Evolutionary conservation across 257 asterid species (phyloP).

Genomic region (Mentha longifolia): DNA sequence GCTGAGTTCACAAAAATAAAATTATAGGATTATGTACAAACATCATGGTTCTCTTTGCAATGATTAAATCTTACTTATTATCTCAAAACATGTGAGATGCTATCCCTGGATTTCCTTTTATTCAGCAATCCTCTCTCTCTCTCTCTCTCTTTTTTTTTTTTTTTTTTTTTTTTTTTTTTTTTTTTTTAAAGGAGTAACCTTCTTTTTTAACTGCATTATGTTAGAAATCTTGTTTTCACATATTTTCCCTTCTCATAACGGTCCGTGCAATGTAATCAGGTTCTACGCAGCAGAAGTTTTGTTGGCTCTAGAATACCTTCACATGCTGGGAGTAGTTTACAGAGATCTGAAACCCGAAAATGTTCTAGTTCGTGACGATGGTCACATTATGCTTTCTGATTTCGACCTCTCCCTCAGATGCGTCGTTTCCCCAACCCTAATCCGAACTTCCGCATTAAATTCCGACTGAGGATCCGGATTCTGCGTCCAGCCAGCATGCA

Average conservation of each 20-base stretch:
- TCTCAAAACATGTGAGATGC: background rate
- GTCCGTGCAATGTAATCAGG: slow-evolving; percentile 40
- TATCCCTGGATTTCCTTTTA: background rate
- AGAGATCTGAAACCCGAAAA: slow-evolving; percentile 88
- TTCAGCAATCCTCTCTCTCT: background rate
- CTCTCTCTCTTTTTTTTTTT: too few relatives aligned
- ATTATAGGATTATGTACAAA: background rate
- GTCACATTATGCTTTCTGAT: slow-evolving; percentile 87
- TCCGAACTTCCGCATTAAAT: slow-evolving; percentile 52
- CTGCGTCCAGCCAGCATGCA: slow-evolving; percentile 89
- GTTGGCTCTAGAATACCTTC: slow-evolving; percentile 86
- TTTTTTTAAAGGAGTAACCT: too few relatives aligned
- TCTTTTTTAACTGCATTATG: background rate
- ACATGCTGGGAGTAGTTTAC: slow-evolving; percentile 88
- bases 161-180: too few relatives aligned
- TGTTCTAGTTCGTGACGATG: slow-evolving; percentile 76
- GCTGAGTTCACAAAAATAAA: background rate
- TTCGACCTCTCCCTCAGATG: slow-evolving; percentile 84
- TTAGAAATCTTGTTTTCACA: background rate
- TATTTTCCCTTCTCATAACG: background rate
- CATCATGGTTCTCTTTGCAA: background rate
- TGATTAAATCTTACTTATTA: background rate
- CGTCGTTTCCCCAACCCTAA: slow-evolving; percentile 77
- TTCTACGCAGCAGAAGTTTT: slow-evolving; percentile 91
- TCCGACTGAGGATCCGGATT: slow-evolving; percentile 61